These are phyloP conservation scores for Lagenaria siceraria DNA, from an alignment of 306 rosid genomes.

Conservation along the genomic window DNA sequence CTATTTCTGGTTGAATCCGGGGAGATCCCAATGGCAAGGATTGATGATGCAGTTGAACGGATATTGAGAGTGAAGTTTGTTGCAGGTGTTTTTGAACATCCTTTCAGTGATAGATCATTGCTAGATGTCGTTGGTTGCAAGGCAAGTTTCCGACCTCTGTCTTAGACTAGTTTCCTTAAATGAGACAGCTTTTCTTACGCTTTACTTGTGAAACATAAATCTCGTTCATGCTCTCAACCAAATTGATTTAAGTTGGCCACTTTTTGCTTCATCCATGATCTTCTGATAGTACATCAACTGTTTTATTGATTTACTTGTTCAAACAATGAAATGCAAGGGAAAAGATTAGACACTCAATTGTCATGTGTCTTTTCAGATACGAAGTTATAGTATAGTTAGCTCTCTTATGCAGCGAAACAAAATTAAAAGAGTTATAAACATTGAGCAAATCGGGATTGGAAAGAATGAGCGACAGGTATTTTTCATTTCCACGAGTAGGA, in stretches of 20 bases:
- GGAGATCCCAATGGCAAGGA: conserved; percentile 46
- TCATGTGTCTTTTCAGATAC: no score
- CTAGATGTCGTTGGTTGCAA: conserved; percentile 74
- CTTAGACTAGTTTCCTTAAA: not conserved
- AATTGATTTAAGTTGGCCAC: conserved; percentile 1
- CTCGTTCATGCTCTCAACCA: not conserved
- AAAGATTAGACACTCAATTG: not conserved
- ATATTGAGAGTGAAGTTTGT: conserved; percentile 78
- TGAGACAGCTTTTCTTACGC: not conserved
- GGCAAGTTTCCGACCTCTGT: conserved; percentile 21
- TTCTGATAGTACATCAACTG: not conserved
- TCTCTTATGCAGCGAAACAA: no score
- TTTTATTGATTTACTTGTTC: not conserved
- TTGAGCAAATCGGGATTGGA: no score
- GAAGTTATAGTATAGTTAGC: no score
- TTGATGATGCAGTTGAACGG: conserved; percentile 73
- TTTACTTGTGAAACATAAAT: not conserved
- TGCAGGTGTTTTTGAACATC: conserved; percentile 68
- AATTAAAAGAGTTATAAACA: no score
- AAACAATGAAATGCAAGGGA: not conserved
- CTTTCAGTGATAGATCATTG: conserved; percentile 53
- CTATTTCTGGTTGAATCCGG: conserved; percentile 53
- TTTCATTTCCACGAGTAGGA: no score
- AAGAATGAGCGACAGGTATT: no score
- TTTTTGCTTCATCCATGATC: not conserved